These are phyloP conservation scores for Paramarasmius palmivorus DNA, from an alignment of 1,284 basidiomycete species.

Conservation along the genomic window DNA sequence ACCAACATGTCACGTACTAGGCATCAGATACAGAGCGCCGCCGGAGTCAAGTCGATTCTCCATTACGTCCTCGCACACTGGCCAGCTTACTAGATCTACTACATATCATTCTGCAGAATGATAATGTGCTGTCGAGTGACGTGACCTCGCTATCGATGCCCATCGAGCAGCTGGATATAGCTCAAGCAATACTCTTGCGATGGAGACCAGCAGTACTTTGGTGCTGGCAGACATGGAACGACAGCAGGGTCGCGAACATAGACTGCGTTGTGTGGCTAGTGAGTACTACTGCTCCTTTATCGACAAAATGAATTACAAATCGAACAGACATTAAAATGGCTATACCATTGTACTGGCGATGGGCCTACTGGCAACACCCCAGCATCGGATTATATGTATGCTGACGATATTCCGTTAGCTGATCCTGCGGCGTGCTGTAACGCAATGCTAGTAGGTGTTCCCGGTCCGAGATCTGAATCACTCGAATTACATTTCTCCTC, in stretches of 20 bases:
- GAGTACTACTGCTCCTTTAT: no score
- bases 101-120: constrained; percentile 35
- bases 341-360: constrained; percentile 35
- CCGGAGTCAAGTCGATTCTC: constrained; percentile 1
- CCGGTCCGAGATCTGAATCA: no score
- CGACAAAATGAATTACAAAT: no score
- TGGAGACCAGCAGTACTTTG: constrained; percentile 58
- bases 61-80: constrained; percentile 50
- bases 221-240: constrained; percentile 65
- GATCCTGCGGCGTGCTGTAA: not conserved
- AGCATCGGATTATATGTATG: not conserved
- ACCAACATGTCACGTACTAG: constrained; percentile 10
- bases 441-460: not conserved
- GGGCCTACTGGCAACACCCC: constrained; percentile 14
- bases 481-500: not conserved
- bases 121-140: constrained; percentile 14
- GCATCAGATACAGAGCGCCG: constrained; percentile 14
- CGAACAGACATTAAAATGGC: constrained; percentile 51
- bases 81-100: constrained; percentile 47
- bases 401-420: constrained; percentile 13
- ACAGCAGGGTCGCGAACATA: constrained; percentile 46
- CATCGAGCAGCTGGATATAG: constrained; percentile 35
- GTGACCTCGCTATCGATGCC: constrained; percentile 22
- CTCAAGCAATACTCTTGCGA: constrained; percentile 48
- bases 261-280: constrained; percentile 55